A percentile compares a stretch with the other conserved stretches of the same genome.
phyloP scores from a whole-genome alignment of 371 early-diverging fungal genomes.

The Mucor plumbeus region DNA sequence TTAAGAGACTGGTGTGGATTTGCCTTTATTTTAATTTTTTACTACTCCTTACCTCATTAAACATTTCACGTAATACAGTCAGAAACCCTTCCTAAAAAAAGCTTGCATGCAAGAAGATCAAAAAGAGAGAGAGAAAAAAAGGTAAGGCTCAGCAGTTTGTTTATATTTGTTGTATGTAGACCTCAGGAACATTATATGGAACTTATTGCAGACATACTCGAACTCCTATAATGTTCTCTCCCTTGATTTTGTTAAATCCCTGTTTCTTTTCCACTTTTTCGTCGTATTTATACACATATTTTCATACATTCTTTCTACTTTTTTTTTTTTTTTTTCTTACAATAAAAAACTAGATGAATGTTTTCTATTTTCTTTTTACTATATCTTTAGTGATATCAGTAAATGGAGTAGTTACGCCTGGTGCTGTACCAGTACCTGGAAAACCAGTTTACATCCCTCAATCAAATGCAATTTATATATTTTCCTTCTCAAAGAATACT shows the following conservation, averaged over 20 bases:
- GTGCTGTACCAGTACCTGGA: constrained; percentile 19
- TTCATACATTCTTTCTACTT: constrained; percentile 1
- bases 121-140: constrained; percentile 5
- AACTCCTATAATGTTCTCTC: neutral
- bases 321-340: neutral
- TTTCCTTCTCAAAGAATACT: constrained; percentile 27
- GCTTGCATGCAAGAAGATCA: constrained; percentile 6
- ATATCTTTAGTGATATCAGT: neutral
- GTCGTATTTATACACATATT: neutral
- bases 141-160: constrained; percentile 17
- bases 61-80: neutral
- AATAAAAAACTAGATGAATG: neutral
- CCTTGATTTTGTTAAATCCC: neutral
- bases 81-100: neutral
- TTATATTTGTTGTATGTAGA: neutral
- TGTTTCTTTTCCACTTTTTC: no score
- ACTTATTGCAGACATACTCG: constrained; percentile 5
- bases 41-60: constrained; percentile 3
- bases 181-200: neutral
- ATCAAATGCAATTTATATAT: constrained; percentile 24
- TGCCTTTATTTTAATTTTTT: neutral
- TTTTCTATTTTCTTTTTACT: neutral
- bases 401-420: neutral
- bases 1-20: neutral
- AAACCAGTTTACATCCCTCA: constrained; percentile 30